Evolutionary conservation across 2,329 filamentous ascomycete species (phyloP).

Genomic region (Colletotrichum sp.): DNA sequence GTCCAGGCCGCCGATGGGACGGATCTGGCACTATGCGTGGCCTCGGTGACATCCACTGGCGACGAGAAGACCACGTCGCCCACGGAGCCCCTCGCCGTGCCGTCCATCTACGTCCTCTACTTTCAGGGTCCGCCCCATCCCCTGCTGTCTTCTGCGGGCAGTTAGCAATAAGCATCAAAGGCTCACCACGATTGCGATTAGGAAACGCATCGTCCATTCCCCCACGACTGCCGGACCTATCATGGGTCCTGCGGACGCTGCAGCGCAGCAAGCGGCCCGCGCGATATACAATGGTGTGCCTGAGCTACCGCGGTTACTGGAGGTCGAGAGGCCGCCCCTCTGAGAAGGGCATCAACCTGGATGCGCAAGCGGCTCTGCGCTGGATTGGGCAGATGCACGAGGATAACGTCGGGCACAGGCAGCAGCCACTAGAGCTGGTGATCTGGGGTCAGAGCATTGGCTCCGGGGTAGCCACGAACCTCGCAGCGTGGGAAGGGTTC

Average conservation of each 20-base stretch:
- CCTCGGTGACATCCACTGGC: slow-evolving; percentile 39
- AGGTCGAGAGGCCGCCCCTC: slow-evolving; percentile 74
- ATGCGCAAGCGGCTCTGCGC: slow-evolving; percentile 67
- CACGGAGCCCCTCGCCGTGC: slow-evolving; percentile 10
- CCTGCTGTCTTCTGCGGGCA: slow-evolving; percentile 6
- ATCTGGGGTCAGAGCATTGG: slow-evolving; percentile 84
- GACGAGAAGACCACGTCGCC: slow-evolving; percentile 9
- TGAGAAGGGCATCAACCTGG: slow-evolving; percentile 72
- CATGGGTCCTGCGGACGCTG: slow-evolving; percentile 54
- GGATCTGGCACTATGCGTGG: slow-evolving; percentile 64
- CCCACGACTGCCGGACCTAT: slow-evolving; percentile 61
- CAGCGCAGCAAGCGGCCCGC: slow-evolving; percentile 36
- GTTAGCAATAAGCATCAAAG: background rate
- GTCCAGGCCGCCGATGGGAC: slow-evolving; percentile 70
- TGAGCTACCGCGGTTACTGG: slow-evolving; percentile 79
- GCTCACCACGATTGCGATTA: slow-evolving; percentile 30
- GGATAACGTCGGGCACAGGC: slow-evolving; percentile 11
- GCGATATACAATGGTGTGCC: slow-evolving; percentile 55
- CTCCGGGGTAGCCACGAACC: slow-evolving; percentile 71
- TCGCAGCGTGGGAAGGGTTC: slow-evolving; percentile 42
- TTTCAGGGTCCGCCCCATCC: slow-evolving; percentile 52
- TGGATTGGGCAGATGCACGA: slow-evolving; percentile 61
- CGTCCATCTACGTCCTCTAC: slow-evolving; percentile 60
- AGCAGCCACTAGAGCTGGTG: slow-evolving; percentile 46
- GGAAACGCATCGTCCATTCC: slow-evolving; percentile 66